Conservation (phyloP, 495 filamentous ascomycete genomes). For the Chaetomium tenue region DNA sequence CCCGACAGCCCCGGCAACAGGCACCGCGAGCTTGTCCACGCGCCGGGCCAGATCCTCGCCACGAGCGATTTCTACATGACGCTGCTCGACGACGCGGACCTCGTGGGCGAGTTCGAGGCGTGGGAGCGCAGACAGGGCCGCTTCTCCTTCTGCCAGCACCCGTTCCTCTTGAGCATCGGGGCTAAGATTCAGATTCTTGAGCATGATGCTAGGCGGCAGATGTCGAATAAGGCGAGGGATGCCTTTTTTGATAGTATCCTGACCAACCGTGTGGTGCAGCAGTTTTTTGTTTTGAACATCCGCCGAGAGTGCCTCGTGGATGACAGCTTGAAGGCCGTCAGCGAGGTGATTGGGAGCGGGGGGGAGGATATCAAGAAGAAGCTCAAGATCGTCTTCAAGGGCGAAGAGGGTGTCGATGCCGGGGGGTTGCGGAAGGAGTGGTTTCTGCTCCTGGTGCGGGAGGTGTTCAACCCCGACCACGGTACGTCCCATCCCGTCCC, state of each 20-base stretch:
- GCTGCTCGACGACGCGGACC: constrained; percentile 78
- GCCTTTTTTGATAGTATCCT: constrained; percentile 90
- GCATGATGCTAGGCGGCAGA: constrained; percentile 85
- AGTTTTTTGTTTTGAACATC: constrained; percentile 76
- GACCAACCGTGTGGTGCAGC: constrained; percentile 67
- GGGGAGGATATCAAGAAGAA: constrained; percentile 92
- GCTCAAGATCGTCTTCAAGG: constrained; percentile 78
- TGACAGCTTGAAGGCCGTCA: constrained; percentile 81
- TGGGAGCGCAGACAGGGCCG: constrained; percentile 76
- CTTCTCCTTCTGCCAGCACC: constrained; percentile 93
- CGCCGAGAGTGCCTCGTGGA: constrained; percentile 88
- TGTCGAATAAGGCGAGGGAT: constrained; percentile 85
- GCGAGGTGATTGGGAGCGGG: constrained; percentile 79
- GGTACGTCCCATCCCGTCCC: constrained; percentile 54
- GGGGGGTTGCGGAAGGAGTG: constrained; percentile 93
- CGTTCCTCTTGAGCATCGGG: constrained; percentile 90
- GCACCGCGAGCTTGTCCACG: constrained; percentile 35
- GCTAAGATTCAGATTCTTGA: constrained; percentile 92
- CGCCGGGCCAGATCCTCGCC: constrained; percentile 49
- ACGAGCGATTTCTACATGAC: constrained; percentile 87
- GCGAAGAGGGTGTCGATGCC: constrained; percentile 90
- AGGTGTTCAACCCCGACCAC: constrained; percentile 89
- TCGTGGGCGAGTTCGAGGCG: constrained; percentile 82
- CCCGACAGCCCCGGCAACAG: constrained; percentile 6
- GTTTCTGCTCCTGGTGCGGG: constrained; percentile 87